Percentiles rank a stretch among this genome's conserved stretches.
phyloP scores from a whole-genome alignment of 2,329 filamentous ascomycete genomes.

The Ceratocystis variospora region DNA sequence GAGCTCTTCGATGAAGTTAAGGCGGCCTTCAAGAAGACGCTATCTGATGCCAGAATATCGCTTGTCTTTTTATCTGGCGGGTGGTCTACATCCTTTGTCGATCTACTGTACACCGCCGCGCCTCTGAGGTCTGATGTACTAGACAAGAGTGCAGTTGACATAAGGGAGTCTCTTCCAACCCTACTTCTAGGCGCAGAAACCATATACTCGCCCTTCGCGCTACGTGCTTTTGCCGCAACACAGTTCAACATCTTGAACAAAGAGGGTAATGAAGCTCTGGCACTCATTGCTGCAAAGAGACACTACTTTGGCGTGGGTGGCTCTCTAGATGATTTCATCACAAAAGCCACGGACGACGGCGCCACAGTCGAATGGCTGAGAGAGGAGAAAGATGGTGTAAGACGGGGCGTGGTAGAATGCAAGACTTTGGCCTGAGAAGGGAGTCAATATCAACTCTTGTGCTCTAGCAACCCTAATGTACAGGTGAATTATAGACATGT shows the following conservation, averaged over 20 bases:
- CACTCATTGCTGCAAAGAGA: conserved; percentile 61
- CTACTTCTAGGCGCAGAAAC: conserved; percentile 65
- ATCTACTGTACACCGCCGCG: conserved; percentile 35
- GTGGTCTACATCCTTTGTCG: conserved; percentile 54
- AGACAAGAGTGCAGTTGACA: neutral
- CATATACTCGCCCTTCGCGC: conserved; percentile 64
- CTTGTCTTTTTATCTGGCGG: conserved; percentile 60
- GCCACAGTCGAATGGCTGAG: conserved; percentile 37
- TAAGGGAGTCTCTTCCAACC: conserved; percentile 24
- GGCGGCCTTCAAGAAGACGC: conserved; percentile 41
- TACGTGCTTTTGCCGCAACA: conserved; percentile 54
- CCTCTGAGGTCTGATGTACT: conserved; percentile 7
- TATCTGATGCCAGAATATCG: conserved; percentile 38
- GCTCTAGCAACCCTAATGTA: neutral
- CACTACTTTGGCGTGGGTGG: conserved; percentile 78
- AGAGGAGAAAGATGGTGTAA: conserved; percentile 48
- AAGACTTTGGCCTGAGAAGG: conserved; percentile 19
- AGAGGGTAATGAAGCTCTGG: conserved; percentile 33
- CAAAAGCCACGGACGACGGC: conserved; percentile 36
- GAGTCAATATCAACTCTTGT: neutral
- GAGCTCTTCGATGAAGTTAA: conserved; percentile 48
- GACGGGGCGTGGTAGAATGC: conserved; percentile 46
- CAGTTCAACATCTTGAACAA: conserved; percentile 44
- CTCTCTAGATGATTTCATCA: conserved; percentile 61
- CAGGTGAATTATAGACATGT: neutral